Evolutionary conservation across 257 asterid species (phyloP).

Genomic region (Fraxinus cuspidata): DNA sequence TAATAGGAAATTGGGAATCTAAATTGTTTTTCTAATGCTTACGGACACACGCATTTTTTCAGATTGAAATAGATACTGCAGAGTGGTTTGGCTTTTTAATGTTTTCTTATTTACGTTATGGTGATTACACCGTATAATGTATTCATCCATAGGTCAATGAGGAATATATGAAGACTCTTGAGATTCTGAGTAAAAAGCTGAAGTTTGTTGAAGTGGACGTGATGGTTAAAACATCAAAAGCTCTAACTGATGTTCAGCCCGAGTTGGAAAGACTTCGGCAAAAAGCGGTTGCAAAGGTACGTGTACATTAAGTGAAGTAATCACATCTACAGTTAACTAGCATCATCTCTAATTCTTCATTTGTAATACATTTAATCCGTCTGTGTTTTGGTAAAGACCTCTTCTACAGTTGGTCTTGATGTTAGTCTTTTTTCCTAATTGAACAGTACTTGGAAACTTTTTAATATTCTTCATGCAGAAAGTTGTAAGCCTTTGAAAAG

Average conservation of each 20-base stretch:
- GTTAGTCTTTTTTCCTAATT: background rate
- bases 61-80: slow-evolving; percentile 27
- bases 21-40: slow-evolving; percentile 2
- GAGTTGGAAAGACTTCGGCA: slow-evolving; percentile 94
- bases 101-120: slow-evolving; percentile 16
- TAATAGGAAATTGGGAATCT: background rate
- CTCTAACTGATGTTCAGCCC: slow-evolving; percentile 88
- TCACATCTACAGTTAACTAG: slow-evolving; percentile 14
- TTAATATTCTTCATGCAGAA: background rate
- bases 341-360: slow-evolving; percentile 3
- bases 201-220: slow-evolving; percentile 76
- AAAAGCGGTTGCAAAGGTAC: slow-evolving; percentile 97
- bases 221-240: slow-evolving; percentile 83
- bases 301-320: slow-evolving; percentile 16
- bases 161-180: slow-evolving; percentile 88
- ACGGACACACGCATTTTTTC: slow-evolving; percentile 26
- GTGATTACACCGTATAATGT: slow-evolving; percentile 27
- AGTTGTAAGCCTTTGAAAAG: background rate
- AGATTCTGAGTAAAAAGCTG: slow-evolving; percentile 83
- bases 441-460: background rate
- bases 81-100: slow-evolving; percentile 13
- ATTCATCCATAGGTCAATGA: slow-evolving; percentile 73
- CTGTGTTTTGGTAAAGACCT: background rate
- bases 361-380: background rate
- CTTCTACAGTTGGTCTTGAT: slow-evolving; percentile 9